phyloP scores from a whole-genome alignment of 208 protist species.

The Leishmania gerbilli region DNA sequence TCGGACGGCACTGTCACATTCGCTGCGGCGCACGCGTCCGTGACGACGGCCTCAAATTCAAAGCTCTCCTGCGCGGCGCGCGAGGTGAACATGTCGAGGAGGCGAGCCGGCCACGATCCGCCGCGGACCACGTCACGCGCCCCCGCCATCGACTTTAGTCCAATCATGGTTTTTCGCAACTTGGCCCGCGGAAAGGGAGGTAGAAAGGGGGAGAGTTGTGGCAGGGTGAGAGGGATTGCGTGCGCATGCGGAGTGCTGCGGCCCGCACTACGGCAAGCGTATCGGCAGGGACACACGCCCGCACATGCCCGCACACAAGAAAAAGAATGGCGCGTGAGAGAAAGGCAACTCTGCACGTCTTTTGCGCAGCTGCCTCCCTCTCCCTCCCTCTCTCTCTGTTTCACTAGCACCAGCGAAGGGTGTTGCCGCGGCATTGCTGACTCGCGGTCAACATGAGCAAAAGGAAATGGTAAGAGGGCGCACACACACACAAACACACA shows the following conservation, averaged over 20 bases:
- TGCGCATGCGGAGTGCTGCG: background rate
- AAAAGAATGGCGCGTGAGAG: background rate
- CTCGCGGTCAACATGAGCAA: too few species aligned
- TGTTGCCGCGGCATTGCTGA: background rate
- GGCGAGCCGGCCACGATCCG: slow-evolving; percentile 37
- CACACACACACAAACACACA: background rate
- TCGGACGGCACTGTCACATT: slow-evolving; percentile 54
- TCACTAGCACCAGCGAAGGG: background rate
- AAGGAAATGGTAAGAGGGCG: background rate
- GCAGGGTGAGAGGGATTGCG: background rate
- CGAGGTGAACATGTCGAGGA: slow-evolving; percentile 47
- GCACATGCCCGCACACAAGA: background rate
- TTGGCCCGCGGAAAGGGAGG: background rate
- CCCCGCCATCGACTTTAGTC: slow-evolving; percentile 79
- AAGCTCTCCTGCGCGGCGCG: slow-evolving; percentile 50
- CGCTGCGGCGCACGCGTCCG: slow-evolving; percentile 55
- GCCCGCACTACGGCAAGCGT: background rate
- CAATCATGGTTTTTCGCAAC: slow-evolving; percentile 44
- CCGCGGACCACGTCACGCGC: slow-evolving; percentile 73
- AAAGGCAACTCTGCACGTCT: background rate
- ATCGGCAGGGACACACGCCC: background rate
- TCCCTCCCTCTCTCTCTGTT: slow-evolving; percentile 9
- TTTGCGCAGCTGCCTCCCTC: background rate
- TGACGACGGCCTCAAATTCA: slow-evolving; percentile 57
- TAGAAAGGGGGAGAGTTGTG: background rate